phyloP scores from a whole-genome alignment of 768 basidiomycete species.

The Cyathus striatus region DNA sequence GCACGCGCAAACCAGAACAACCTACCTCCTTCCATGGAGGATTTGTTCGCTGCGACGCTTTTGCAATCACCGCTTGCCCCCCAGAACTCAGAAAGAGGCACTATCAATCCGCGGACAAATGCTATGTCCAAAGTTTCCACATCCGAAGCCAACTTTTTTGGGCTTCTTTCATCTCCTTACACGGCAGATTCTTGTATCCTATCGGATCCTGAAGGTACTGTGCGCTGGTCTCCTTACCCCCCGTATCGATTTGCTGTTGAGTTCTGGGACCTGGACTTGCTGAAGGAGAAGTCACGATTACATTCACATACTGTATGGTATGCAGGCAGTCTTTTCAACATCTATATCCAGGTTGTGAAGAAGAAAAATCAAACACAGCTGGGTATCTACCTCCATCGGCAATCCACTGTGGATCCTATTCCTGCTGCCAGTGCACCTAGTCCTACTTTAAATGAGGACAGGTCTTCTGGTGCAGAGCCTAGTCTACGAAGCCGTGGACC shows the following conservation, averaged over 20 bases:
- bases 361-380: conserved; percentile 75
- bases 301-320: conserved; percentile 89
- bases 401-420: conserved; percentile 74
- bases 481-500: conserved; percentile 19
- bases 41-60: conserved; percentile 49
- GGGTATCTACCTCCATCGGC: conserved; percentile 86
- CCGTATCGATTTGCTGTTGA: conserved; percentile 86
- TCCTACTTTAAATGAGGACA: conserved; percentile 3
- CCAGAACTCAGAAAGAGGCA: neutral
- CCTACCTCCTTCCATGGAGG: conserved; percentile 53
- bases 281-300: conserved; percentile 80
- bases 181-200: conserved; percentile 35
- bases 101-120: neutral
- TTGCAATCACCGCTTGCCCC: conserved; percentile 20
- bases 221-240: conserved; percentile 62
- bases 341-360: conserved; percentile 83
- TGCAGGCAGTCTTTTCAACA: conserved; percentile 83
- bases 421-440: conserved; percentile 63
- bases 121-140: conserved; percentile 11
- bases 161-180: conserved; percentile 44
- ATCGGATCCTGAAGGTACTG: conserved; percentile 38
- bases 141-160: conserved; percentile 59
- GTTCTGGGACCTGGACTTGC: conserved; percentile 79
- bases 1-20: conserved; percentile 30
- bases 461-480: conserved; percentile 3